Evolutionary conservation across 2,329 filamentous ascomycete genomes (phyloP).

Genomic region (Aspergillus terreus): DNA sequence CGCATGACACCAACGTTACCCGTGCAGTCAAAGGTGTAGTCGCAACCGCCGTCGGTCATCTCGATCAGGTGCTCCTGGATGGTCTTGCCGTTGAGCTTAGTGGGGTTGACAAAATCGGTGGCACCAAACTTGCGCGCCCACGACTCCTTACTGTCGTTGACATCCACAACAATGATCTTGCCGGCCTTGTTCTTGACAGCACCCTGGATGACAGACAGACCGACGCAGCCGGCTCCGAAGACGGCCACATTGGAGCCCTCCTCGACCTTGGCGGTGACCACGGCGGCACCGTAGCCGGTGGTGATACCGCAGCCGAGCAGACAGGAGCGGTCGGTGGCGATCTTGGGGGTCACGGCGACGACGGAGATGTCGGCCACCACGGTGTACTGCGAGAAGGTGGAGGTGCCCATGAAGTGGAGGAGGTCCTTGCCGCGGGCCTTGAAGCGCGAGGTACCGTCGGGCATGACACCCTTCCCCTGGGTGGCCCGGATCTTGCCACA

Average conservation of each 20-base stretch:
- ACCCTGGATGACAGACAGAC: conserved; percentile 91
- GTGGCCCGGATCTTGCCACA: conserved; percentile 98
- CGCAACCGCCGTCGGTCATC: conserved; percentile 96
- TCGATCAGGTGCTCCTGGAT: conserved; percentile 92
- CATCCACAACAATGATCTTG: conserved; percentile 62
- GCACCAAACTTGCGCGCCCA: conserved; percentile 95
- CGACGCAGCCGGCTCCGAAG: conserved; percentile 95
- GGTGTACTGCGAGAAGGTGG: conserved; percentile 98
- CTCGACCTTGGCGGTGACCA: conserved; percentile 89
- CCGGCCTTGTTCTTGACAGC: conserved; percentile 76
- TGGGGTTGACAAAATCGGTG: conserved; percentile 94
- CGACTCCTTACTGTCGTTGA: conserved; percentile 86
- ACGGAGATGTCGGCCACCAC: conserved; percentile 98
- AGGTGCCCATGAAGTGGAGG: conserved; percentile 98
- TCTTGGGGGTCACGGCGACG: conserved; percentile 84
- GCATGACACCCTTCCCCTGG: conserved; percentile 94
- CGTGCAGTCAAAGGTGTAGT: conserved; percentile 99
- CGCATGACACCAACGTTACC: conserved; percentile 96
- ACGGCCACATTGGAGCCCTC: conserved; percentile 84
- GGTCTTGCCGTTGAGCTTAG: conserved; percentile 67
- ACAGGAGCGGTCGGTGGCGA: conserved; percentile 93
- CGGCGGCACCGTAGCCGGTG: conserved; percentile 92
- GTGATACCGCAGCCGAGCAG: conserved; percentile 97
- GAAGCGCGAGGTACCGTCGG: conserved; percentile 93
- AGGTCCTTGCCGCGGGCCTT: conserved; percentile 91